phyloP scores from a whole-genome alignment of 257 asterid species.

The Ballota nigra region DNA sequence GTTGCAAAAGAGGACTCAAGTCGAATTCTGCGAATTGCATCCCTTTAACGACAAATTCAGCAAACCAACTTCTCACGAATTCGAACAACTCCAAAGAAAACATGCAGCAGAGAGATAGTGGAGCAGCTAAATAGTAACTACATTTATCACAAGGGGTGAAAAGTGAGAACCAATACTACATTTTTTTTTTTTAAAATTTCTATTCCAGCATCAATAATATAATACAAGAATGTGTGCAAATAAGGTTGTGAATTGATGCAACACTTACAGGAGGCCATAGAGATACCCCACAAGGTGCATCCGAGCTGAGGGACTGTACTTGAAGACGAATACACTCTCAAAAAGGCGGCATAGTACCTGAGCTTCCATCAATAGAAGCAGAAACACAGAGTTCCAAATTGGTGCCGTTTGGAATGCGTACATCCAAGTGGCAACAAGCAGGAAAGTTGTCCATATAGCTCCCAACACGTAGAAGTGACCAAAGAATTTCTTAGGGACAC shows the following conservation, averaged over 20 bases:
- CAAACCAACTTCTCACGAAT: conserved; percentile 33
- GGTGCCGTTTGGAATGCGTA: conserved; percentile 53
- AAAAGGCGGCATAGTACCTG: conserved; percentile 73
- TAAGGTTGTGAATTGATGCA: background rate
- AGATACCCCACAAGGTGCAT: conserved; percentile 78
- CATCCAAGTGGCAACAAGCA: conserved; percentile 66
- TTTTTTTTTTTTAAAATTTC: background rate
- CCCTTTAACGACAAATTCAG: conserved; percentile 61
- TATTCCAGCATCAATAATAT: background rate
- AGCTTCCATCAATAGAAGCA: conserved; percentile 79
- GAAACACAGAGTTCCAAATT: conserved; percentile 61
- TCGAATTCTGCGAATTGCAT: conserved; percentile 44
- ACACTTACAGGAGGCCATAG: conserved; percentile 67
- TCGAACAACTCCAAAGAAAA: conserved; percentile 53
- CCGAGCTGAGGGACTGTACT: conserved; percentile 79
- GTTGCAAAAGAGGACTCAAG: conserved; percentile 57
- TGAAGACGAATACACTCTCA: conserved; percentile 73
- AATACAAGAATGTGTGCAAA: background rate
- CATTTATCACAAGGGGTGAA: conserved; percentile 11
- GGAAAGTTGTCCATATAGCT: conserved; percentile 60
- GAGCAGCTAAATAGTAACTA: conserved; percentile 85
- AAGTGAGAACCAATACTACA: background rate
- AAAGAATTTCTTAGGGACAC: conserved; percentile 77
- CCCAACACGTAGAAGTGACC: conserved; percentile 77
- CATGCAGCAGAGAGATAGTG: conserved; percentile 78